Evolutionary conservation across 1,284 basidiomycete genomes (phyloP).

Genomic region (Exobasidium cylindrosporum): DNA sequence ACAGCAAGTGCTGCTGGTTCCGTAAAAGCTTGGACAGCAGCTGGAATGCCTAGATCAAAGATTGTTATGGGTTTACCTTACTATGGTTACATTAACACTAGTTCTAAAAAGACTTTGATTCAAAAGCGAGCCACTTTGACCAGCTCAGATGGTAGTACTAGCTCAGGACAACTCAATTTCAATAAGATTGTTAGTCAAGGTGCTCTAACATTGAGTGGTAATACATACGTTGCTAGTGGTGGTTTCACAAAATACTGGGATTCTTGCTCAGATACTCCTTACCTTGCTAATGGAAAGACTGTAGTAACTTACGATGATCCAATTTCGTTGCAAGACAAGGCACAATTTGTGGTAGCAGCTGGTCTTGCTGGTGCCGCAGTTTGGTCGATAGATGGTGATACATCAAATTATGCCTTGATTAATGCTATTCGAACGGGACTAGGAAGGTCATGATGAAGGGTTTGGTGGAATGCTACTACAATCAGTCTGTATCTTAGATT

Average conservation of each 20-base stretch:
- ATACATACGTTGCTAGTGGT: constrained; percentile 22
- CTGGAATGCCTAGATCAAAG: constrained; percentile 45
- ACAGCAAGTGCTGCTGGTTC: constrained; percentile 34
- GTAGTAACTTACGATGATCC: constrained; percentile 50
- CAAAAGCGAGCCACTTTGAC: constrained; percentile 11
- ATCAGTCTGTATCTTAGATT: neutral
- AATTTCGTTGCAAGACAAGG: constrained; percentile 40
- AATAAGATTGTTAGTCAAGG: constrained; percentile 27
- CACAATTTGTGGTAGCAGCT: constrained; percentile 30
- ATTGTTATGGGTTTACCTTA: constrained; percentile 42
- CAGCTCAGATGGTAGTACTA: constrained; percentile 17
- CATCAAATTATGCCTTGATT: constrained; percentile 25
- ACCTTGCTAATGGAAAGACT: constrained; percentile 26
- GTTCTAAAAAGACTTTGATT: constrained; percentile 17
- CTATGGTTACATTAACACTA: constrained; percentile 41
- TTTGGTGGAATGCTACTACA: neutral
- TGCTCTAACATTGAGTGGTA: constrained; percentile 18
- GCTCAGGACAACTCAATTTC: constrained; percentile 42
- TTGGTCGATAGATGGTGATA: constrained; percentile 46
- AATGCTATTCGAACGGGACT: constrained; percentile 17
- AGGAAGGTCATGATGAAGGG: neutral
- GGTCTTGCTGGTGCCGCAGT: constrained; percentile 39
- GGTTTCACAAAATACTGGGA: constrained; percentile 47
- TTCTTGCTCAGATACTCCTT: constrained; percentile 45
- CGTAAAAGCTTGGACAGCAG: constrained; percentile 39